Conservation (phyloP, 345 rosid species). For the Nasturtium officinale region DNA sequence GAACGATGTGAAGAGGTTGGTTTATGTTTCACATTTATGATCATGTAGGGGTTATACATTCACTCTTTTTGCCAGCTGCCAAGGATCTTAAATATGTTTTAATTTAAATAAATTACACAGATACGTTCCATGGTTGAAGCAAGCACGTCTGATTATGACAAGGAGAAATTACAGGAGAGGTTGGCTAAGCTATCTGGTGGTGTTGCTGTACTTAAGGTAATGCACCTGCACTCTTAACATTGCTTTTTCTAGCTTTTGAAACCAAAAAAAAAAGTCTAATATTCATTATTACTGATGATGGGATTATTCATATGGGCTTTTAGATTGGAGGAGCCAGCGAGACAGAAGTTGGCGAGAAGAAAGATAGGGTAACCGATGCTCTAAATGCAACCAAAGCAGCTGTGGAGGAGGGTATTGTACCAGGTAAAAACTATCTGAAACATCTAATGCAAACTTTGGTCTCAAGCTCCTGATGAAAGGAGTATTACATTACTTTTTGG, state of each 20-base stretch:
- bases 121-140: constrained; percentile 71
- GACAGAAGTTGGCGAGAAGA: constrained; percentile 87
- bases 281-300: neutral
- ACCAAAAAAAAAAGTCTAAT: neutral
- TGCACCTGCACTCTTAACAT: constrained; percentile 19
- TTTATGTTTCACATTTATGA: constrained; percentile 6
- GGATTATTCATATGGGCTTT: constrained; percentile 12
- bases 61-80: neutral
- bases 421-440: constrained; percentile 54
- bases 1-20: constrained; percentile 90
- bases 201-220: constrained; percentile 94
- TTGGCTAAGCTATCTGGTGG: constrained; percentile 96
- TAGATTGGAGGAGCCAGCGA: constrained; percentile 99
- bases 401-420: constrained; percentile 97
- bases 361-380: constrained; percentile 96
- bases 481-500: neutral
- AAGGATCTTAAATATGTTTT: constrained; percentile 5
- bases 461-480: neutral
- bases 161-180: constrained; percentile 92
- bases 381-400: constrained; percentile 99
- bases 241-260: neutral
- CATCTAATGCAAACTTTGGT: neutral
- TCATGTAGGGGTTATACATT: neutral
- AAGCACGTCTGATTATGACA: constrained; percentile 93
- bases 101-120: constrained; percentile 41